These are phyloP conservation scores for Nitzschia putrida DNA, from an alignment of 108 stramenopile species.

Conservation along the genomic window DNA sequence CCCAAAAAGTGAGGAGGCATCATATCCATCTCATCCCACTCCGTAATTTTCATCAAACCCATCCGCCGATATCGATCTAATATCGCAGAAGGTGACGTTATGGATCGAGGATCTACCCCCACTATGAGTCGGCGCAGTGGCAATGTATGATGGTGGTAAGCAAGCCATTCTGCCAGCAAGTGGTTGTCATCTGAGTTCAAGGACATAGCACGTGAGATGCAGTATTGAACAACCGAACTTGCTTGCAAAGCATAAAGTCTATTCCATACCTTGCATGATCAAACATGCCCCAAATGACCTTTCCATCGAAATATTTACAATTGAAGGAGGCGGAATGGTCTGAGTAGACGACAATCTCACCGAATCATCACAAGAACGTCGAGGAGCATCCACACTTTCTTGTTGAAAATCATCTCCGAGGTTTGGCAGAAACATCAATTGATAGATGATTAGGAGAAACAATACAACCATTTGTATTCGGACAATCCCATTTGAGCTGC, in stretches of 20 bases:
- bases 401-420: too few relatives aligned
- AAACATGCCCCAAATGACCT: background rate
- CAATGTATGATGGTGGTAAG: background rate
- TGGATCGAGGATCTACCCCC: background rate
- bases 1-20: background rate
- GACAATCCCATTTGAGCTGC: too few relatives aligned
- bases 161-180: constrained; percentile 2
- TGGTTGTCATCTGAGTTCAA: background rate
- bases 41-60: background rate
- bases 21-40: background rate
- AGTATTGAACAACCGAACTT: background rate
- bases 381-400: too few relatives aligned
- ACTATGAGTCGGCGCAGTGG: background rate
- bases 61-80: background rate
- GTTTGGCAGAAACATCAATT: too few relatives aligned
- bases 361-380: too few relatives aligned
- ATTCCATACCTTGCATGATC: background rate
- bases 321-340: too few relatives aligned
- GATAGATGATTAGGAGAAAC: background rate
- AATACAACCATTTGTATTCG: background rate
- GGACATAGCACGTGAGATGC: background rate
- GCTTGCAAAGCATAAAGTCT: background rate
- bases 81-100: background rate
- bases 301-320: background rate
- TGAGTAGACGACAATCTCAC: too few relatives aligned